Evolutionary conservation across 257 asterid genomes (phyloP).

Genomic region (Gentiana dahurica): DNA sequence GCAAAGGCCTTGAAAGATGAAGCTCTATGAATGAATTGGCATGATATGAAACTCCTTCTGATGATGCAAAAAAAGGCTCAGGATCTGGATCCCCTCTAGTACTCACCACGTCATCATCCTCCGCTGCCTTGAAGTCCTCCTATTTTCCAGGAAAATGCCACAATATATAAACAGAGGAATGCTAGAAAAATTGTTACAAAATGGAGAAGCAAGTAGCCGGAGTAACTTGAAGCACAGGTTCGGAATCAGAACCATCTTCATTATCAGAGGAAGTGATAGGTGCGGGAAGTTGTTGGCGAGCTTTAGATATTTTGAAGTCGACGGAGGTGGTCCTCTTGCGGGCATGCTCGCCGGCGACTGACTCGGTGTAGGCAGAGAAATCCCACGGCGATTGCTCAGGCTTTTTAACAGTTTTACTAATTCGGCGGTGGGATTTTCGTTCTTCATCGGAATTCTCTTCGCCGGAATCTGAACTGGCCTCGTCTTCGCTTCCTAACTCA

Average conservation of each 20-base stretch:
- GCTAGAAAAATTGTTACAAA: not conserved
- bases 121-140: slow-evolving; percentile 63
- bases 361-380: slow-evolving; percentile 70
- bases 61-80: slow-evolving; percentile 48
- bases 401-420: slow-evolving; percentile 22
- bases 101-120: slow-evolving; percentile 27
- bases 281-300: slow-evolving; percentile 29
- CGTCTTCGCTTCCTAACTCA: slow-evolving; percentile 15
- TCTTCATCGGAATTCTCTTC: slow-evolving; percentile 5
- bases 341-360: slow-evolving; percentile 74
- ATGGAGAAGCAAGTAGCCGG: not conserved
- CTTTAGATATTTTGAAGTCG: slow-evolving; percentile 62
- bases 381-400: slow-evolving; percentile 94
- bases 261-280: slow-evolving; percentile 20
- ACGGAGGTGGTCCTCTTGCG: slow-evolving; percentile 77
- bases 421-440: slow-evolving; percentile 10
- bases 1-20: slow-evolving; percentile 81
- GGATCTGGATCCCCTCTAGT: slow-evolving; percentile 29
- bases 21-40: slow-evolving; percentile 77
- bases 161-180: no score
- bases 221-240: slow-evolving; percentile 51
- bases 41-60: slow-evolving; percentile 68
- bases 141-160: slow-evolving; percentile 6
- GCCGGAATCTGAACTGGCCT: not conserved
- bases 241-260: slow-evolving; percentile 38